Evolutionary conservation across 140 eudicot species (phyloP).

Genomic region (Ambrosia hybrid): DNA sequence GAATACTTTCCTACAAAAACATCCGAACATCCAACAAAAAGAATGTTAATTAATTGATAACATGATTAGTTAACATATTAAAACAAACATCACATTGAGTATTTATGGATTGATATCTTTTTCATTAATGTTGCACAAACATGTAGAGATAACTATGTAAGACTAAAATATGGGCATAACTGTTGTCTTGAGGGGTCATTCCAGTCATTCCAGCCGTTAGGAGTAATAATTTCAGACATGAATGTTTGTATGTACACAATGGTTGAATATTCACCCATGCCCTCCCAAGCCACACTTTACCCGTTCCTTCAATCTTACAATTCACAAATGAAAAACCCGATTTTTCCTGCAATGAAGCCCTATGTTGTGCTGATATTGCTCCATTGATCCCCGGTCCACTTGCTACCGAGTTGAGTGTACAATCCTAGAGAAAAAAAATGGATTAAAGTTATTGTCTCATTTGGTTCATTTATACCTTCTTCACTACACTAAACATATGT

Average conservation of each 20-base stretch:
- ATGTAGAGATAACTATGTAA: too few relatives aligned
- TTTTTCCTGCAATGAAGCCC: constrained; percentile 23
- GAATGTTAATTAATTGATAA: not conserved
- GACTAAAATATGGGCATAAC: constrained; percentile 25
- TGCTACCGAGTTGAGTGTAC: constrained; percentile 44
- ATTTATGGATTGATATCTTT: not conserved
- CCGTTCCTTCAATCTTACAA: constrained; percentile 52
- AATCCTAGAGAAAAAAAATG: constrained; percentile 36
- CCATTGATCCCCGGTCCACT: constrained; percentile 35
- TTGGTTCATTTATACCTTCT: not conserved
- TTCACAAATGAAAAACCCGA: constrained; percentile 77
- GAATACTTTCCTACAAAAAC: constrained; percentile 49
- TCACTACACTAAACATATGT: not conserved
- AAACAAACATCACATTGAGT: not conserved
- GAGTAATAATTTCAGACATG: constrained; percentile 52
- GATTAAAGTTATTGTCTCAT: too few relatives aligned
- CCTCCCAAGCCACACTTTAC: constrained; percentile 64
- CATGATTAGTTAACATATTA: not conserved
- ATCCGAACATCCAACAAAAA: not conserved
- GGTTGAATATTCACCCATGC: constrained; percentile 71
- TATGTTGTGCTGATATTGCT: constrained; percentile 63
- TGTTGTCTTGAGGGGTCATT: constrained; percentile 44
- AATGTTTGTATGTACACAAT: constrained; percentile 58
- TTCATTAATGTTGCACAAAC: not conserved
- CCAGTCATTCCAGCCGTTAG: constrained; percentile 84